Percentiles rank a stretch among this genome's conserved stretches.
Conservation (phyloP, 1,139 yeast genomes). For the Ogataea hybrid region DNA sequence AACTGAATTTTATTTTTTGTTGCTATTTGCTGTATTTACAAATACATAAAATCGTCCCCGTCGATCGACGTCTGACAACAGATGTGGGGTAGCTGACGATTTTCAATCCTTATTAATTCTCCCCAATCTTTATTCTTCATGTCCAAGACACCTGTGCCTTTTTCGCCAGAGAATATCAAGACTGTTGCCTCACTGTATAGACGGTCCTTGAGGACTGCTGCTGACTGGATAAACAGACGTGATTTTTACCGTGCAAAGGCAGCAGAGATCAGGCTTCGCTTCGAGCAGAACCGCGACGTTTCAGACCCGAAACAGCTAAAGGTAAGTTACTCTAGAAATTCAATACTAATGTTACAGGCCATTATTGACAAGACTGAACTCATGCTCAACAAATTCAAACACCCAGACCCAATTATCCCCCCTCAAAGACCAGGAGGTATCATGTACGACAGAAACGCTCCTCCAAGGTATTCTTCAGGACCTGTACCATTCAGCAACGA, state of each 20-base stretch:
- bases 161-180: constrained; percentile 65
- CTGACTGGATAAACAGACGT: constrained; percentile 70
- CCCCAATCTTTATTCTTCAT: constrained; percentile 3
- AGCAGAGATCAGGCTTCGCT: constrained; percentile 68
- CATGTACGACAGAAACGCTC: constrained; percentile 79
- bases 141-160: constrained; percentile 42
- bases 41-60: not conserved
- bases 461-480: constrained; percentile 40
- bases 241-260: constrained; percentile 73
- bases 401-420: constrained; percentile 86
- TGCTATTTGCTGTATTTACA: constrained; percentile 1
- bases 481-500: constrained; percentile 31
- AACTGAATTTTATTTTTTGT: not conserved
- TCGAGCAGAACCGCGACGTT: constrained; percentile 66
- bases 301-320: constrained; percentile 58
- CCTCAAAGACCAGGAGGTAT: constrained; percentile 91
- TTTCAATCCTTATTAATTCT: not conserved
- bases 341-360: constrained; percentile 15
- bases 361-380: constrained; percentile 45
- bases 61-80: constrained; percentile 9
- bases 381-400: constrained; percentile 60
- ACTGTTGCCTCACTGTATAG: constrained; percentile 69
- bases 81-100: constrained; percentile 7
- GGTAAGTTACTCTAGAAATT: constrained; percentile 23
- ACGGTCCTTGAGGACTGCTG: constrained; percentile 70